Percentiles rank a stretch among this genome's conserved stretches.
Evolutionary conservation across 176 grass and related monocot genomes (phyloP).

Genomic region (Musa troglodytarum): DNA sequence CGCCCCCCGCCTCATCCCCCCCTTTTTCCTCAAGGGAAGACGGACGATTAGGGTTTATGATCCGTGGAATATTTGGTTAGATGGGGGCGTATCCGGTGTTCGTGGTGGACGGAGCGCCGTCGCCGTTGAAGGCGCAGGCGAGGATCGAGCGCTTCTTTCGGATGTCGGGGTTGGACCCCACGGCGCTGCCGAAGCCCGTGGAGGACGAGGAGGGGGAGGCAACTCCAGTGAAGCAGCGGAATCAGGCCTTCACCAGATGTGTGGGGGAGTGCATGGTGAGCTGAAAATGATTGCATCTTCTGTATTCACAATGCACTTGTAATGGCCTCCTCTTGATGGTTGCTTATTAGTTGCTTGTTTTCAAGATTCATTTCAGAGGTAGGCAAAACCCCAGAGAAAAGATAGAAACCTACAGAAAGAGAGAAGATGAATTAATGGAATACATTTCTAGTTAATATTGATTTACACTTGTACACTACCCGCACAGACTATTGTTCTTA

Average conservation of each 20-base stretch:
- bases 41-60: neutral
- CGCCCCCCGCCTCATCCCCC: neutral
- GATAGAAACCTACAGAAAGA: no score
- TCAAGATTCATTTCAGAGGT: neutral
- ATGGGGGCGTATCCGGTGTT: constrained; percentile 92
- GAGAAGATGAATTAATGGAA: no score
- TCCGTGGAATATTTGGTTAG: constrained; percentile 25
- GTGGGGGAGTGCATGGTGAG: constrained; percentile 60
- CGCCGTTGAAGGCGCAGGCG: constrained; percentile 69
- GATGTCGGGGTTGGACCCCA: constrained; percentile 43
- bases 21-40: neutral
- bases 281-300: neutral
- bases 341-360: neutral
- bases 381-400: no score
- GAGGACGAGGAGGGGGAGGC: constrained; percentile 8
- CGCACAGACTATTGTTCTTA: no score
- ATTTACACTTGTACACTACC: no score
- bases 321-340: neutral
- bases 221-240: constrained; percentile 33
- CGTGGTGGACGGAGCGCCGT: constrained; percentile 75
- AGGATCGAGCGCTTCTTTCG: constrained; percentile 80
- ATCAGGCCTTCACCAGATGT: constrained; percentile 38
- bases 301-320: neutral
- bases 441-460: no score
- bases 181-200: constrained; percentile 30